Evolutionary conservation across 352 stramenopile species (phyloP).

Genomic region (Pythium periplocum): DNA sequence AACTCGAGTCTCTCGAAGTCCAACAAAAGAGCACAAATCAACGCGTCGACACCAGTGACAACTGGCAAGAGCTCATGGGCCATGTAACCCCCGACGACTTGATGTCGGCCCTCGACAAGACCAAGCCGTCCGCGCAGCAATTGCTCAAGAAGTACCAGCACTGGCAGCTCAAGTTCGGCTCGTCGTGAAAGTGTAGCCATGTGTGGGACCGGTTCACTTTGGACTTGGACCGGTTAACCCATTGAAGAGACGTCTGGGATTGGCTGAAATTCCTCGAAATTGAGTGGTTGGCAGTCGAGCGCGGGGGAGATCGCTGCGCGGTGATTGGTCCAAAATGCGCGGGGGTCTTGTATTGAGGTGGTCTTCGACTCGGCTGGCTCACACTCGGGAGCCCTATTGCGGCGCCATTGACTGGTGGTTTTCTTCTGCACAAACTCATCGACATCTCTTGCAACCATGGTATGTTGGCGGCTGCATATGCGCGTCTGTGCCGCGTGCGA

Average conservation of each 20-base stretch:
- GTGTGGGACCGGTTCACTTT: slow-evolving; percentile 12
- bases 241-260: slow-evolving; percentile 2
- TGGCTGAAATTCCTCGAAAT: slow-evolving; percentile 17
- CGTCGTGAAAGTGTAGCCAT: slow-evolving; percentile 25
- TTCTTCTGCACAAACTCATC: slow-evolving; percentile 82
- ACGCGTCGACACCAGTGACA: slow-evolving; percentile 14
- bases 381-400: slow-evolving; percentile 30
- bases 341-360: slow-evolving; percentile 5
- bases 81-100: slow-evolving; percentile 55
- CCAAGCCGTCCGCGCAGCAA: slow-evolving; percentile 72
- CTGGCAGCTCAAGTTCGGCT: slow-evolving; percentile 78
- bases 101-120: slow-evolving; percentile 56
- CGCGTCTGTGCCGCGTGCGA: neutral
- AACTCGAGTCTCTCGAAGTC: slow-evolving; percentile 42
- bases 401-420: slow-evolving; percentile 23
- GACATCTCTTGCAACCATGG: slow-evolving; percentile 79
- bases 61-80: slow-evolving; percentile 60
- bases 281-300: slow-evolving; percentile 20
- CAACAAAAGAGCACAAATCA: slow-evolving; percentile 18
- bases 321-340: slow-evolving; percentile 17
- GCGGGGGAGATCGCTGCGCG: slow-evolving; percentile 11
- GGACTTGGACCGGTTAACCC: neutral
- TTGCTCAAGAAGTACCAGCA: slow-evolving; percentile 75
- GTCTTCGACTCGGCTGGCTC: slow-evolving; percentile 2
- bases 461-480: slow-evolving; percentile 16